Percentiles rank a stretch among this genome's conserved stretches.
Evolutionary conservation across 2,329 filamentous ascomycete species (phyloP).

Genomic region (Pseudogymnoascus sp.): DNA sequence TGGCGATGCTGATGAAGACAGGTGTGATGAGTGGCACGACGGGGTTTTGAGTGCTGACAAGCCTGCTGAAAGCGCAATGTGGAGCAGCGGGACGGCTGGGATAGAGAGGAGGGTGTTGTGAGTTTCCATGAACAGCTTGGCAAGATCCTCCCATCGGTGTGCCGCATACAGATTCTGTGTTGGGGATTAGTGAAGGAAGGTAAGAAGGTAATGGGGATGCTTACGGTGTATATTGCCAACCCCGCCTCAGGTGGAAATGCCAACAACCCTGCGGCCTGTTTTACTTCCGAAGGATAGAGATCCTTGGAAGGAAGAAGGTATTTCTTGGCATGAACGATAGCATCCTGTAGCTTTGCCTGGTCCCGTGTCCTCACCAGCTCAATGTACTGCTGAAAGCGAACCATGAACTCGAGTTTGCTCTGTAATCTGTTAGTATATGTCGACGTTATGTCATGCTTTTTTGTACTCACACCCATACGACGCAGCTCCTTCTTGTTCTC

Average conservation of each 20-base stretch:
- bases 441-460: neutral
- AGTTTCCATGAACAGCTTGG: slow-evolving; percentile 73
- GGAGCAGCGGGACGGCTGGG: slow-evolving; percentile 74
- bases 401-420: slow-evolving; percentile 85
- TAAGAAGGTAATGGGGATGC: neutral
- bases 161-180: slow-evolving; percentile 63
- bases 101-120: slow-evolving; percentile 82
- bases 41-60: slow-evolving; percentile 94
- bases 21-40: slow-evolving; percentile 64
- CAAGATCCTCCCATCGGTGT: slow-evolving; percentile 68
- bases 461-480: slow-evolving; percentile 65
- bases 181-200: neutral
- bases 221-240: slow-evolving; percentile 47
- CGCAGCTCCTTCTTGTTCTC: slow-evolving; percentile 91
- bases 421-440: slow-evolving; percentile 30
- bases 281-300: slow-evolving; percentile 62
- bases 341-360: slow-evolving; percentile 62
- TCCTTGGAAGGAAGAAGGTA: slow-evolving; percentile 67
- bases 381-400: slow-evolving; percentile 90
- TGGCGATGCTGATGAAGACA: slow-evolving; percentile 24
- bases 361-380: slow-evolving; percentile 71
- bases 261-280: slow-evolving; percentile 71
- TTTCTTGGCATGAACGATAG: slow-evolving; percentile 75
- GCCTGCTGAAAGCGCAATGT: slow-evolving; percentile 84
- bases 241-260: slow-evolving; percentile 61